Percentiles rank a stretch among this genome's conserved stretches.
phyloP scores from a whole-genome alignment of 73 alveolate species.

The Paramecium bursaria region DNA sequence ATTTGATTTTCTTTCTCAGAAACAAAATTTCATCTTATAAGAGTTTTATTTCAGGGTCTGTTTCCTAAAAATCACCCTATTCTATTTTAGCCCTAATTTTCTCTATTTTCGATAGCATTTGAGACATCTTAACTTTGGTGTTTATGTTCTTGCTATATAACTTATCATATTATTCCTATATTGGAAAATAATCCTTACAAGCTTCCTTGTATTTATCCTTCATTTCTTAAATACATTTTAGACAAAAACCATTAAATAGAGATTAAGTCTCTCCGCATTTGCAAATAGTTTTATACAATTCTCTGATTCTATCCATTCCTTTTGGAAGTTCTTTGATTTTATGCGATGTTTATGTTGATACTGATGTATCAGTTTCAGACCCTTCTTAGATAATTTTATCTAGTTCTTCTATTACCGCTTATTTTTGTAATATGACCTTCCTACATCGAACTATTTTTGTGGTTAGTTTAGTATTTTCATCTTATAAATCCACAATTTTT shows the following conservation, averaged over 20 bases:
- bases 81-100: background rate
- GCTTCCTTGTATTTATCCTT: slow-evolving; percentile 46
- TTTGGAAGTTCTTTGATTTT: slow-evolving; percentile 31
- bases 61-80: slow-evolving; percentile 14
- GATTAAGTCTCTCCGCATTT: slow-evolving; percentile 8
- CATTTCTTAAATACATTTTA: slow-evolving; percentile 22
- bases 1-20: background rate
- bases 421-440: background rate
- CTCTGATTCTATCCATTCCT: slow-evolving; percentile 60
- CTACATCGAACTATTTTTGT: slow-evolving; percentile 36
- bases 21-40: slow-evolving; percentile 22
- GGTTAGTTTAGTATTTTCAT: slow-evolving; percentile 42
- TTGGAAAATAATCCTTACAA: slow-evolving; percentile 4
- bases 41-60: slow-evolving; percentile 10
- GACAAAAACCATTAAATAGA: slow-evolving; percentile 25
- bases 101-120: slow-evolving; percentile 7
- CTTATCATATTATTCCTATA: slow-evolving; percentile 20
- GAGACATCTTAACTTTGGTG: slow-evolving; percentile 28
- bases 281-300: slow-evolving; percentile 38
- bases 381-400: background rate
- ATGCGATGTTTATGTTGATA: slow-evolving; percentile 19
- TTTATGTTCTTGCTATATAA: slow-evolving; percentile 21
- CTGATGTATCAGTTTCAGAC: slow-evolving; percentile 24
- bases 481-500: too few species aligned
- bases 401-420: background rate